Evolutionary conservation across 768 basidiomycete genomes (phyloP), one percentile per base, ranked within the genome.

Genomic region (Amanita subjunquillea): DNA sequence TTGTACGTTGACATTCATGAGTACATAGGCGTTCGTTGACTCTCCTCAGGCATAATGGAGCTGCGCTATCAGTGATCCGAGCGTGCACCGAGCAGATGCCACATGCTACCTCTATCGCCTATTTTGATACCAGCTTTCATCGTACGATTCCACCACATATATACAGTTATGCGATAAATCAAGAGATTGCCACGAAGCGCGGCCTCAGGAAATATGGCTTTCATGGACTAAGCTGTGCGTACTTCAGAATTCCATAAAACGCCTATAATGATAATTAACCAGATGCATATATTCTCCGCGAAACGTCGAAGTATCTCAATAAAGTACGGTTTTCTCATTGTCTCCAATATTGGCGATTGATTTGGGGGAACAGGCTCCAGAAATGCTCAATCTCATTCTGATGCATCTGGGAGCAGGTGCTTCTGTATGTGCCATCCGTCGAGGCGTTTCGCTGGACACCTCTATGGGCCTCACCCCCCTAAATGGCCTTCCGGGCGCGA

Each of bases 351-450:
- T 20, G 10, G 9, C 41, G 5, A 32, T 29, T 41, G 17, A 49
- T 55, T 47, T 52, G 27, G 4, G 42, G 39, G 13, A 29, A 48
- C 54, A 79, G 72, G 68, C 74, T 1, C 60, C 70, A 17, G 59
- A 71, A 10, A 59, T 78, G 8, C 68, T 85, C 43, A 91, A 85
- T 63, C 73, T 94, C 48, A 90, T 95, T 53, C 74, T 90, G 13
- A 72, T 91, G 29, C 93, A 95, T 65, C 79, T 95, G 51, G 92
- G 92, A 4, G 89, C 88, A n/a, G 93, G 93, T 12, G 92, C 91
- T 0, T 90, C 85, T 12, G 80, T 77, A 12, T 92, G 90, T 64
- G 81, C 82, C 15, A 84, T 95, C 63, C 73, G 74, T 46, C 62
- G 72, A 37, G 93, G 93, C 20, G 69, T 76, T 54, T 89, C 87